Base-by-base conservation (phyloP, 2,329 filamentous ascomycete genomes). In the Aspergillus ibericus region DNA sequence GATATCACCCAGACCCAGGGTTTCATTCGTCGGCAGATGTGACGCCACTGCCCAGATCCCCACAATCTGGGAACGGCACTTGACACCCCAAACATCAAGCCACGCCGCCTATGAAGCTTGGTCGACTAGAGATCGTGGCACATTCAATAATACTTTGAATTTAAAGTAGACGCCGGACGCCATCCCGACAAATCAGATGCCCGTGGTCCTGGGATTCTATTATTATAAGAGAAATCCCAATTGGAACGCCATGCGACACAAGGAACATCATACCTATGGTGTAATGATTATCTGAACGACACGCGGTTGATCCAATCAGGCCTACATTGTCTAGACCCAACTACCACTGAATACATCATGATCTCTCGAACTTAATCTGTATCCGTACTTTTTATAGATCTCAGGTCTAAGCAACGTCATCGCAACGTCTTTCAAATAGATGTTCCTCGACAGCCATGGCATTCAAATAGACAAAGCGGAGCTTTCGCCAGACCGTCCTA, bases 1-100 rank as follows among this genome's bases (percentile, higher is more conserved):
- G 18, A 25, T 35, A 36, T 35, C n/a, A 48, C 42, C 34, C 36
- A 25, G n/a, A 32, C 34, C 32, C n/a, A 36, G 35, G 13, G 25
- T 35, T 8, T 49, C 18, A 38, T 13, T 18, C 34, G 15, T 42
- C 48, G 36, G 16, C 20, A 4, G 3, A 16, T 13, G 58, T 59
- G 59, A 63, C 59, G 61, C 61, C 52, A 60, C 59, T 47, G 38
- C 52, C 22, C 29, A 51, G 35, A 27, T n/a, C 48, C 55, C 47
- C 13, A 34, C 36, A 42, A 46, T 52, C 7, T 18, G 18, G 29
- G 20, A 48, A 32, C 27, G 25, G 36, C 6, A 18, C 38, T 42
- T 29, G n/a, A 42, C 20, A 25, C 32, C n/a, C 50, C 50, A 5
- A 18, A 40, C 22, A 5, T 34, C 51, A 53, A 36, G 40, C 36